Evolutionary conservation across 352 stramenopile species (phyloP).

Genomic region (Phytophthora quininea): DNA sequence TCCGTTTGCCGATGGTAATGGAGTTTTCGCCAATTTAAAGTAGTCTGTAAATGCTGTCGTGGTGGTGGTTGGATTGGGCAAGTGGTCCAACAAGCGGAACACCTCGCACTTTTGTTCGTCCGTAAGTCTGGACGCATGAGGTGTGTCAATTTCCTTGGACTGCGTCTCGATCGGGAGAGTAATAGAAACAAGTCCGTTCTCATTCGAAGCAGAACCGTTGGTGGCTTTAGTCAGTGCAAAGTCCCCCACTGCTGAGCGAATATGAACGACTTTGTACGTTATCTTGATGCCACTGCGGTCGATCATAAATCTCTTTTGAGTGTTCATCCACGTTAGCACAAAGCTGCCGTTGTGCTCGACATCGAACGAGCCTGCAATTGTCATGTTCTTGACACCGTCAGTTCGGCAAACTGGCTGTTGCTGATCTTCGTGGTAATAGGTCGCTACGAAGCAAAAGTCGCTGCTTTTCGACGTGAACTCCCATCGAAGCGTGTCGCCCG

Average conservation of each 20-base stretch:
- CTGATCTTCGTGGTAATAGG: slow-evolving; percentile 65
- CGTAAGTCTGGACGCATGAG: slow-evolving; percentile 27
- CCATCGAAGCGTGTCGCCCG: slow-evolving; percentile 70
- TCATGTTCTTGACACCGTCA: slow-evolving; percentile 70
- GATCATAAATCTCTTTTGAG: slow-evolving; percentile 66
- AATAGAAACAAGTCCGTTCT: slow-evolving; percentile 2
- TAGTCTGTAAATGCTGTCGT: slow-evolving; percentile 78
- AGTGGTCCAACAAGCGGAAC: slow-evolving; percentile 60
- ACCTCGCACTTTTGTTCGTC: slow-evolving; percentile 59
- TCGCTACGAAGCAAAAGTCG: slow-evolving; percentile 68
- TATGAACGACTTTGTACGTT: slow-evolving; percentile 59
- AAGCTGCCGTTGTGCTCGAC: slow-evolving; percentile 70
- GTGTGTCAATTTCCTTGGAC: slow-evolving; percentile 9
- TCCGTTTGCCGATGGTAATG: not conserved
- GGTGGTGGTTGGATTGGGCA: slow-evolving; percentile 72
- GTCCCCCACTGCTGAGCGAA: slow-evolving; percentile 29
- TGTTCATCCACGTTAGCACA: slow-evolving; percentile 78
- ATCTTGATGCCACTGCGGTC: slow-evolving; percentile 71
- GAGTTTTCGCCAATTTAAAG: slow-evolving; percentile 37
- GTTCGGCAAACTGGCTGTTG: slow-evolving; percentile 54
- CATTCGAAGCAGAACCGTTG: not conserved
- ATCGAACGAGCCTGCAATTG: slow-evolving; percentile 53
- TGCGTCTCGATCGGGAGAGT: slow-evolving; percentile 1
- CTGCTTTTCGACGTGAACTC: slow-evolving; percentile 61
- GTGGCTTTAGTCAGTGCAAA: not conserved